A percentile compares a stretch with the other conserved stretches of the same genome.
Conservation (phyloP, 148 eudicot species). For the Simmondsia chinensis region DNA sequence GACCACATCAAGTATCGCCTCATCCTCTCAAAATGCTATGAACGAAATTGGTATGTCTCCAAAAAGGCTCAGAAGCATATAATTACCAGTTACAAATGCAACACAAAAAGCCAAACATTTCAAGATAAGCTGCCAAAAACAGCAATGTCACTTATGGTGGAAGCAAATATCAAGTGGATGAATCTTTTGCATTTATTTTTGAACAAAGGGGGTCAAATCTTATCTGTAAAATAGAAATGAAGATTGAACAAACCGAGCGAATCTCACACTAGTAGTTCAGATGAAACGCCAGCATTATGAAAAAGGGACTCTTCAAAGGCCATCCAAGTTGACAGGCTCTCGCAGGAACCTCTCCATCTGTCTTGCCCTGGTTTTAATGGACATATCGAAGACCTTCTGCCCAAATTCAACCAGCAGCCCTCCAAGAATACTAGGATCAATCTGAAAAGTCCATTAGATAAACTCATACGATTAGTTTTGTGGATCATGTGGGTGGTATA, state of each 20-base stretch:
- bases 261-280: conserved; percentile 1
- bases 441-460: conserved; percentile 26
- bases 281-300: background rate
- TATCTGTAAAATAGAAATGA: background rate
- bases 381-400: conserved; percentile 78
- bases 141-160: background rate
- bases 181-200: conserved; percentile 4
- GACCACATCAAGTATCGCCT: background rate
- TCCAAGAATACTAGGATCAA: conserved; percentile 79
- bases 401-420: conserved; percentile 74
- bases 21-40: background rate
- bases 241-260: conserved; percentile 5
- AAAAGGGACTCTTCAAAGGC: conserved; percentile 5
- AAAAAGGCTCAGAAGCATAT: too few species aligned
- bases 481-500: too few species aligned
- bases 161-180: background rate
- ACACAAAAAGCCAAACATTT: background rate
- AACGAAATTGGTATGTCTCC: too few species aligned
- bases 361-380: conserved; percentile 78
- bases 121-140: background rate
- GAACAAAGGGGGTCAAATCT: conserved; percentile 7
- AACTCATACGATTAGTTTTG: too few species aligned
- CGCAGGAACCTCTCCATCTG: conserved; percentile 91
- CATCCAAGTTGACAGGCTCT: conserved; percentile 40
- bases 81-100: background rate